Evolutionary conservation across 805 yeast species (phyloP), one percentile per base, ranked within the genome.

Genomic region (Yarrowia sp.): DNA sequence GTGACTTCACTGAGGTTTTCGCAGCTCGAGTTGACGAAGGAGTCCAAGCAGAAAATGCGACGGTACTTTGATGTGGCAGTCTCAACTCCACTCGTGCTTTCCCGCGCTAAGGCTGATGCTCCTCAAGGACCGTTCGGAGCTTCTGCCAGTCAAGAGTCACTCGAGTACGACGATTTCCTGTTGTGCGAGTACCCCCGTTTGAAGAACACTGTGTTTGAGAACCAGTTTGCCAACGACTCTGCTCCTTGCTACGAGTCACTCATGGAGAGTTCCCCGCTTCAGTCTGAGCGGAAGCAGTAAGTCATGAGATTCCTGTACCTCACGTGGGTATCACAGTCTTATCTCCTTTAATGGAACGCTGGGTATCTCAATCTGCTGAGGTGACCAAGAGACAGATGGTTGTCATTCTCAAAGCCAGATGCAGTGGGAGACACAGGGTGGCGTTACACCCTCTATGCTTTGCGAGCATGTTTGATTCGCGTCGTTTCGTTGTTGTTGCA

Each of bases 181-280:
- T 29, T 55, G 47, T 55, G 60, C 36, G 60, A 38, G 25, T 38
- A 38, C 25, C 42, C 42, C 1, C 42, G 25, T 8, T 4, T 38
- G 16, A 38, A 19, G 21, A 10, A 36, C 22, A 18, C 10, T 14
- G 25, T 19, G 25, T 38, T 38, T 18, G 8, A 10, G 5, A 38
- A 38, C 25, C 25, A 38, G n/a, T 38, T 19, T 21, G 42, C 42
- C 0, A 6, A 21, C 25, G 42, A 38, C 16, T 38, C 42, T 19
- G 42, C 42, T 19, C 42, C 38, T n/a, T 13, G 12, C 12, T 33
- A 33, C 21, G 38, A 33, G 38, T 33, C 36, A n/a, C n/a, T n/a
- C n/a, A n/a, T n/a, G n/a, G n/a, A n/a, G n/a, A n/a, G n/a, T n/a
- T n/a, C n/a, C n/a, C n/a, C n/a, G n/a, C n/a, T n/a, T n/a, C n/a